Evolutionary conservation across 768 basidiomycete genomes (phyloP).

Genomic region (Mycena belliarum): DNA sequence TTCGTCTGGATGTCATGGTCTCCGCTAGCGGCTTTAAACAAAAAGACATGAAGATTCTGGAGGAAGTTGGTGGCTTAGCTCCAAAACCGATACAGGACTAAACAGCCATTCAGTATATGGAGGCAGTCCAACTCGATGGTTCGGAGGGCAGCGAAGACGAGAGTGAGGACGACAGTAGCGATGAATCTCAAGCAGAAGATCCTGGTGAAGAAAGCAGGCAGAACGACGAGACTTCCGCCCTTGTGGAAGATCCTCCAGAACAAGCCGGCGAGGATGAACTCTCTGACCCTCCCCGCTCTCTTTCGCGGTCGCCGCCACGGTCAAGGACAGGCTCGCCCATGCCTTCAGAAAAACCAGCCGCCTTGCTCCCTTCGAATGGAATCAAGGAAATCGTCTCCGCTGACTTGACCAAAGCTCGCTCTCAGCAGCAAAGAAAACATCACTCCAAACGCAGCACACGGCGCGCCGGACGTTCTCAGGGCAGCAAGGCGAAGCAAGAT

Average conservation of each 20-base stretch:
- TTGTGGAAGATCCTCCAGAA: conserved; percentile 15
- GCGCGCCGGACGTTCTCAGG: conserved; percentile 67
- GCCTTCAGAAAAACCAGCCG: conserved; percentile 40
- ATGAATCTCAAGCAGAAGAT: conserved; percentile 28
- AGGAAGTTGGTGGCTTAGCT: conserved; percentile 62
- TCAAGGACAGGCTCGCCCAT: conserved; percentile 49
- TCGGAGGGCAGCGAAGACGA: conserved; percentile 39
- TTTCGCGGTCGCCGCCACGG: conserved; percentile 55
- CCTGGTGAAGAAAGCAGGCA: neutral
- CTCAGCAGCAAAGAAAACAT: conserved; percentile 69
- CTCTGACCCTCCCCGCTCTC: conserved; percentile 29
- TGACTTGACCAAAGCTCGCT: conserved; percentile 59
- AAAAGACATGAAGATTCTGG: conserved; percentile 78
- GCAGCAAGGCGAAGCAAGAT: conserved; percentile 87
- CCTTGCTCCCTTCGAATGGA: conserved; percentile 41
- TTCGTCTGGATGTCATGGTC: conserved; percentile 86
- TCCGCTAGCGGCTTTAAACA: conserved; percentile 92
- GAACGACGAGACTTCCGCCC: neutral
- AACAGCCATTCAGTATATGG: conserved; percentile 60
- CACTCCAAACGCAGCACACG: conserved; percentile 73
- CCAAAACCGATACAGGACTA: conserved; percentile 9
- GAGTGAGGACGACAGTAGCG: conserved; percentile 35
- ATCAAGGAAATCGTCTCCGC: conserved; percentile 62
- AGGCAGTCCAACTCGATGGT: conserved; percentile 44
- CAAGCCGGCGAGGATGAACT: conserved; percentile 28